These are phyloP conservation scores for Puccinia coronata DNA, from an alignment of 1,284 basidiomycete species.

Conservation along the genomic window DNA sequence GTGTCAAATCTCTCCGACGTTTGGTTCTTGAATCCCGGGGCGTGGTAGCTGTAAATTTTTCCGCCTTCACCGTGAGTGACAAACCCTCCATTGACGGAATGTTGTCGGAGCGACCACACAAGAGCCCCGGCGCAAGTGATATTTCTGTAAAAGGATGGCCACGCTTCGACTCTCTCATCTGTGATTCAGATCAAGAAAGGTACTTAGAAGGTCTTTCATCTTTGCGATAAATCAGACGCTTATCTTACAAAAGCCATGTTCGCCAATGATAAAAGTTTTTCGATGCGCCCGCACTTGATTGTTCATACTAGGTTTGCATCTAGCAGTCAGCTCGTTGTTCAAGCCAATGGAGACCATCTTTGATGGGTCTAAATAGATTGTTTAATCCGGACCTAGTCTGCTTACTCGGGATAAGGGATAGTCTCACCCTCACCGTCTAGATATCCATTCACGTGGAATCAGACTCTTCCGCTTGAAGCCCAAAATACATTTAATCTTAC, in stretches of 20 bases:
- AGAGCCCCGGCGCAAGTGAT: constrained; percentile 36
- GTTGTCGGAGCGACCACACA: constrained; percentile 38
- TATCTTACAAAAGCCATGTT: constrained; percentile 48
- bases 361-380: no score
- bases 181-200: background rate
- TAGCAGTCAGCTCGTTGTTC: background rate
- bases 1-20: constrained; percentile 24
- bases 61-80: constrained; percentile 41
- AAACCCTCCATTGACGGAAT: constrained; percentile 41
- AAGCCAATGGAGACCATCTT: background rate
- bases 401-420: background rate
- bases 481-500: no score
- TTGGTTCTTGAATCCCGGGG: constrained; percentile 31
- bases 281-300: constrained; percentile 3
- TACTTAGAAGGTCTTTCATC: no score
- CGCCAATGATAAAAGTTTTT: constrained; percentile 42
- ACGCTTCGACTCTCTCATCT: constrained; percentile 26
- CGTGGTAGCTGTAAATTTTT: constrained; percentile 36
- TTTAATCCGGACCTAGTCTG: background rate
- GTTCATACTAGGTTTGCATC: background rate
- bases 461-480: background rate
- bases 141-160: constrained; percentile 1
- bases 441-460: background rate
- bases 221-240: no score
- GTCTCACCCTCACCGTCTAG: constrained; percentile 41